Base-by-base conservation (phyloP, 1,284 basidiomycete genomes). In the Boletellus sp. region DNA sequence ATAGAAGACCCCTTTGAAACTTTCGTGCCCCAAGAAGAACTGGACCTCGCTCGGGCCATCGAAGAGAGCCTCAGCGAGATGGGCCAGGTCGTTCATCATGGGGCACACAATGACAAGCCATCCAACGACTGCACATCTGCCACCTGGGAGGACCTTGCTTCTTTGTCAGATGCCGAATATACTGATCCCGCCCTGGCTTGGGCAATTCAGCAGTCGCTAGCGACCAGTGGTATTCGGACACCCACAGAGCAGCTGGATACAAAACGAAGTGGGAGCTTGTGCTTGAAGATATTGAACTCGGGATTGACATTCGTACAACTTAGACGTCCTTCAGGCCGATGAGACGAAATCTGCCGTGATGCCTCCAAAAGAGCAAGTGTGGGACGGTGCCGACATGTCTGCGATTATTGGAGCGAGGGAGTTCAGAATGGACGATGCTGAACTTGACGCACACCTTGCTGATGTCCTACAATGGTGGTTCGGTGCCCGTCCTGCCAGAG, bases 391-490 rank as follows among this genome's bases (percentile, higher is more conserved):
- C 3, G 46, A 55, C 1, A 54, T 61, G 58, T 58, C 74, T 21
- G 69, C 70, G 12, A 80, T 92, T 38, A 81, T 95, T 21, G 92
- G 91, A 5, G 79, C 66, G 8, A 85, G 80, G 57, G 64, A 68
- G 35, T 91, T 94, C 58, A 41, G 53, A 2, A 78, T 89, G 65
- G 76, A 90, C 53, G 73, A 79, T 13, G 49, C 49, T 2, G 55
- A 80, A 22, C 74, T 95, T n/a, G 76, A 85, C 24, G 58, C 58
- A 0, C 78, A 89, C 60, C 69, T 94, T 15, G 58, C 62, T 3
- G 75, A 74, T 45, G 74, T 87, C 1, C 68, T 93, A 12, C 66
- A 74, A 38, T 93, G 86, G 79, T 95, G 92, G 92, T 71, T 79
- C 56, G 90, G 91, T 1, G 57, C 73, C 49, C 75, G 91, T 24